Conservation (phyloP, 2,329 filamentous ascomycete species). For the Aspergillus transmontanensis region DNA sequence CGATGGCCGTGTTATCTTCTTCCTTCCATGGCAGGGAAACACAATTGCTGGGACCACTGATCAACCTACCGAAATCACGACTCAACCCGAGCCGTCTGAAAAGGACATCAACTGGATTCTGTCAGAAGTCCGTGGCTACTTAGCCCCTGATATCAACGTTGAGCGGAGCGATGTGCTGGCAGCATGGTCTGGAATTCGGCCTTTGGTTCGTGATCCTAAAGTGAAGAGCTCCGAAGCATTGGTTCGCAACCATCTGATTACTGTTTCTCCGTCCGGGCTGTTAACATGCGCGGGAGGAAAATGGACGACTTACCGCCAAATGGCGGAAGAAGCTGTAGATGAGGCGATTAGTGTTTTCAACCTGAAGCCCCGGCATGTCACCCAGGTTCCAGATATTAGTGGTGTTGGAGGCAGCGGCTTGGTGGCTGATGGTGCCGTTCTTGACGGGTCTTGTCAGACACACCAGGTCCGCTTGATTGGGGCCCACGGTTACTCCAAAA, state of each 20-base stretch:
- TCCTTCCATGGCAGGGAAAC: slow-evolving; percentile 90
- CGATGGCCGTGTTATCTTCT: slow-evolving; percentile 88
- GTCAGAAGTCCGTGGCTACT: slow-evolving; percentile 77
- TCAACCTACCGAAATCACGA: slow-evolving; percentile 70
- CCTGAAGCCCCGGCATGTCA: slow-evolving; percentile 60
- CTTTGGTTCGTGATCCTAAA: slow-evolving; percentile 82
- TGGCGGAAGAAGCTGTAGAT: slow-evolving; percentile 88
- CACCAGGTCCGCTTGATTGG: slow-evolving; percentile 80
- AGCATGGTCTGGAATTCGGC: slow-evolving; percentile 86
- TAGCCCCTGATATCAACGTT: slow-evolving; percentile 82
- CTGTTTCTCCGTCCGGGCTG: slow-evolving; percentile 76
- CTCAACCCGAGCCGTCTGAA: slow-evolving; percentile 76
- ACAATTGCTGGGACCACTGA: slow-evolving; percentile 90
- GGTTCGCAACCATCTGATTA: slow-evolving; percentile 82
- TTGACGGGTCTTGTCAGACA: slow-evolving; percentile 79
- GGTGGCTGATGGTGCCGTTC: slow-evolving; percentile 69
- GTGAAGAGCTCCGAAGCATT: slow-evolving; percentile 84
- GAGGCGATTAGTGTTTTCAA: slow-evolving; percentile 71
- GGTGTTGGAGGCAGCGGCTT: slow-evolving; percentile 71
- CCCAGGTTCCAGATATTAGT: slow-evolving; percentile 66
- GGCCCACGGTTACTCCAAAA: slow-evolving; percentile 84
- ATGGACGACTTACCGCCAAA: slow-evolving; percentile 91
- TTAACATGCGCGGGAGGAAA: slow-evolving; percentile 87
- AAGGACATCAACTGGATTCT: slow-evolving; percentile 88
- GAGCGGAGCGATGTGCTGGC: slow-evolving; percentile 84